Conservation (phyloP, 2,329 filamentous ascomycete species). For the Pseudogymnoascus sp. region DNA sequence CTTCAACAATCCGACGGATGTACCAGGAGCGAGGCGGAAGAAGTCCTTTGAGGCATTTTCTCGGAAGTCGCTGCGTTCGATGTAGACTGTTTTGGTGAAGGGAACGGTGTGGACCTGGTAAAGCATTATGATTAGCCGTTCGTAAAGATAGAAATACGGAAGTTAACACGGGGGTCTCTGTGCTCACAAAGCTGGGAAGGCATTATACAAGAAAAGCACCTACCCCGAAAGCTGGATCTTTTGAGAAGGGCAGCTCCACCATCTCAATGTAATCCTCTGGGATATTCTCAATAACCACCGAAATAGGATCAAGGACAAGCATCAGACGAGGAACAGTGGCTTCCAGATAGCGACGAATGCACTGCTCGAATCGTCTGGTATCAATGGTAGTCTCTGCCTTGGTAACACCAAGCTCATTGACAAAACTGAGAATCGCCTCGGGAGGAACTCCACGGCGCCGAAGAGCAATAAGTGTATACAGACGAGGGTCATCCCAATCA, state of each 20-base stretch:
- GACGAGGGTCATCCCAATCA: slow-evolving; percentile 83
- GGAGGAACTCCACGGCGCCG: slow-evolving; percentile 80
- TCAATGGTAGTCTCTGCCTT: slow-evolving; percentile 74
- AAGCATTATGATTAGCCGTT: background rate
- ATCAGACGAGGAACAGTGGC: slow-evolving; percentile 80
- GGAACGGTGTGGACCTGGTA: slow-evolving; percentile 48
- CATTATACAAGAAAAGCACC: background rate
- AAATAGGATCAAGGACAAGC: slow-evolving; percentile 80
- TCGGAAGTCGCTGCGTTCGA: slow-evolving; percentile 73
- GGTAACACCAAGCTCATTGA: slow-evolving; percentile 86
- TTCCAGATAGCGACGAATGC: slow-evolving; percentile 79
- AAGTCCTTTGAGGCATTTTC: slow-evolving; percentile 65
- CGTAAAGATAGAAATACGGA: slow-evolving; percentile 57
- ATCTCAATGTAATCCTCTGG: slow-evolving; percentile 56
- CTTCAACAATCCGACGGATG: slow-evolving; percentile 67
- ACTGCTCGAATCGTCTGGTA: slow-evolving; percentile 74
- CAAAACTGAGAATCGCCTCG: slow-evolving; percentile 78
- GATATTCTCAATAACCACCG: slow-evolving; percentile 54
- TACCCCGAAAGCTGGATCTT: background rate
- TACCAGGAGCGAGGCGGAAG: slow-evolving; percentile 69
- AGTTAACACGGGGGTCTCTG: slow-evolving; percentile 65
- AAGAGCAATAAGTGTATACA: slow-evolving; percentile 81
- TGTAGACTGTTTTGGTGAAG: slow-evolving; percentile 75
- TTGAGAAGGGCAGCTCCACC: slow-evolving; percentile 34
- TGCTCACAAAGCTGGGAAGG: too few species aligned